phyloP scores from a whole-genome alignment of 2,329 filamentous ascomycete genomes.

The Colletotrichum orbiculare region DNA sequence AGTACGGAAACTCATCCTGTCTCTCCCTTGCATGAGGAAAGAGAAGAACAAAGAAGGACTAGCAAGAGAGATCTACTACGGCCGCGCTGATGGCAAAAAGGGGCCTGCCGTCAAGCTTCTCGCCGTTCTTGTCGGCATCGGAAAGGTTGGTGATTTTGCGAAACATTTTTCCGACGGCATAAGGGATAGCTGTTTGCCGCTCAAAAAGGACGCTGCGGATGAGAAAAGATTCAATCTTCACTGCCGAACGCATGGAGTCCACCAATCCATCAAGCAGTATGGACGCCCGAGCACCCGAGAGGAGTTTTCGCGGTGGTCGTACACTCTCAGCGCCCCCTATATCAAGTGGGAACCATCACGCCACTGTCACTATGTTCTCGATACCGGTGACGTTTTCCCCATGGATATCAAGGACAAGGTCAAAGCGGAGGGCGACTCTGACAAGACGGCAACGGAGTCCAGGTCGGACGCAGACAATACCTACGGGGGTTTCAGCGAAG shows the following conservation, averaged over 20 bases:
- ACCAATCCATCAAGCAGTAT: not conserved
- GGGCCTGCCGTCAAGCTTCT: not conserved
- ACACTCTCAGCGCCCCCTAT: constrained; percentile 9
- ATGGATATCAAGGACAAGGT: constrained; percentile 16
- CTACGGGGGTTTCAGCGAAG: constrained; percentile 24
- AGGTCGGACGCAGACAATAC: not conserved
- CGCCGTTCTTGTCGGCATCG: constrained; percentile 7
- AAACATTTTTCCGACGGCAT: not conserved
- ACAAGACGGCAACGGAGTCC: not conserved
- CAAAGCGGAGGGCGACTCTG: not conserved
- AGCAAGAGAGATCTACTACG: not conserved
- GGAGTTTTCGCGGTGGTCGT: constrained; percentile 4
- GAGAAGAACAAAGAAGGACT: not conserved
- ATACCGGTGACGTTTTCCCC: constrained; percentile 18
- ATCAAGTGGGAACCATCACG: not conserved
- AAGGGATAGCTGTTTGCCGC: constrained; percentile 5
- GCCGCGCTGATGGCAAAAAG: not conserved
- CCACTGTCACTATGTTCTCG: constrained; percentile 18
- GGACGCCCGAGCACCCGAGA: not conserved
- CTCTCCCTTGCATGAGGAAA: not conserved
- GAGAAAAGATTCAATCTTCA: not conserved
- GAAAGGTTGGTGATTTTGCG: not conserved
- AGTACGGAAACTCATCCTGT: not conserved
- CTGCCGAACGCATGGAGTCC: not conserved
- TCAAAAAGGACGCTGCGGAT: not conserved